Percentiles rank a stretch among this genome's conserved stretches.
Conservation (phyloP, 139 green algal species). For the Coelastrella sp. region DNA sequence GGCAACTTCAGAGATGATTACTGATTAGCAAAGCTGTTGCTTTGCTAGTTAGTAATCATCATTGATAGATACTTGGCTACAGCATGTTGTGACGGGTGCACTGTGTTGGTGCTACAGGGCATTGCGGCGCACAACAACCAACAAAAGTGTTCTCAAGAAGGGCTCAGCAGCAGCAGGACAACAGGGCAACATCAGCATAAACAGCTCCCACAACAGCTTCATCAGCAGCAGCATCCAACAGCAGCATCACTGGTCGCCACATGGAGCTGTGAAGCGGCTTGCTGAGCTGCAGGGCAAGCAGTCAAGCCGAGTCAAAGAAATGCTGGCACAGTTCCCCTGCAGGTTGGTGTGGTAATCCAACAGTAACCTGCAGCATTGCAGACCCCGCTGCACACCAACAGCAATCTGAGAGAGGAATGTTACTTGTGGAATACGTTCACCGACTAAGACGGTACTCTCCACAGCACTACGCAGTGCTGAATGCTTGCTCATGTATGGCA, state of each 20-base stretch:
- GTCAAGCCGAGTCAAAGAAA: neutral
- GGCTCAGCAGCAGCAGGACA: neutral
- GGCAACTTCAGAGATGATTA: no score
- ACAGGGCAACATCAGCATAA: neutral
- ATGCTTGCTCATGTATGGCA: no score
- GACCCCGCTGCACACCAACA: no score
- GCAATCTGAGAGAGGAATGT: no score
- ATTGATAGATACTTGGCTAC: no score
- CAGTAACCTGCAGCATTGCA: no score
- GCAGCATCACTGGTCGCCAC: conserved; percentile 11
- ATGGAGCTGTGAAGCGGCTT: conserved; percentile 7
- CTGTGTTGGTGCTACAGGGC: neutral
- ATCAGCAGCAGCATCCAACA: neutral
- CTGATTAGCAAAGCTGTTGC: no score
- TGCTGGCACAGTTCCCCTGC: neutral
- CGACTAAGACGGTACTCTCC: no score
- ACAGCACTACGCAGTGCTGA: no score
- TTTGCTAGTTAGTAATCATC: no score
- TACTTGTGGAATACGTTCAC: no score
- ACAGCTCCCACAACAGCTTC: neutral
- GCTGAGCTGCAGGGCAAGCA: conserved; percentile 17
- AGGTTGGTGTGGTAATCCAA: neutral
- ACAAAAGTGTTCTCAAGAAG: neutral
- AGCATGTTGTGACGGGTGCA: no score
- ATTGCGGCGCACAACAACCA: neutral